Percentiles rank a stretch among this genome's conserved stretches.
These are phyloP conservation scores for Cladobotryum protrusum DNA, from an alignment of 2,329 filamentous ascomycete species.

Conservation along the genomic window DNA sequence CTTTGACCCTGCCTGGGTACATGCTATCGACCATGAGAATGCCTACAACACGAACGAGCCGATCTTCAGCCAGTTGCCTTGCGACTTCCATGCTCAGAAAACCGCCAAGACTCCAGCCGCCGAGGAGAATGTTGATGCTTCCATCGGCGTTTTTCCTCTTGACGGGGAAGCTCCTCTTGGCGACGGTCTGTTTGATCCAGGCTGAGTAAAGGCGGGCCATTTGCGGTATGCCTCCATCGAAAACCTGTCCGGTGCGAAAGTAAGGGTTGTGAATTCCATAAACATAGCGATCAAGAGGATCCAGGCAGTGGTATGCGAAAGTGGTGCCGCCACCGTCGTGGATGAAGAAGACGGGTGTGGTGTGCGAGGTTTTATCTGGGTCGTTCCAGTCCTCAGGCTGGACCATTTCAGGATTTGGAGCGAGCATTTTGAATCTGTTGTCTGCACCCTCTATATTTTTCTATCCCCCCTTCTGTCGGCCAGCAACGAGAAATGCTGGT, in stretches of 20 bases:
- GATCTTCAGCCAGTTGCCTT: slow-evolving; percentile 32
- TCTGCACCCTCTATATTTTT: too few species aligned
- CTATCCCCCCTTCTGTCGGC: too few species aligned
- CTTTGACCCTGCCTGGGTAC: slow-evolving; percentile 24
- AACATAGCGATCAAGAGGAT: slow-evolving; percentile 40
- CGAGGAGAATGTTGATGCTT: slow-evolving; percentile 39
- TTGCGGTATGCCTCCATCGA: slow-evolving; percentile 46
- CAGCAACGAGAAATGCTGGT: too few species aligned
- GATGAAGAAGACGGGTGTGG: slow-evolving; percentile 48
- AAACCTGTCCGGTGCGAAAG: slow-evolving; percentile 41
- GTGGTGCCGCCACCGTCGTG: slow-evolving; percentile 58
- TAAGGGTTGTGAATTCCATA: slow-evolving; percentile 51
- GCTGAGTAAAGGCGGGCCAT: slow-evolving; percentile 48
- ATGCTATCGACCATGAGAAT: slow-evolving; percentile 49
- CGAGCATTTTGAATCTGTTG: neutral
- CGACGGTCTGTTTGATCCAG: slow-evolving; percentile 36
- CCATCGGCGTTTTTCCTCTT: slow-evolving; percentile 21
- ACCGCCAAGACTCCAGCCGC: slow-evolving; percentile 52
- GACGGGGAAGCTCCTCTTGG: slow-evolving; percentile 22
- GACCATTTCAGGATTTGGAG: slow-evolving; percentile 27
- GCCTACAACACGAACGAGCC: slow-evolving; percentile 37
- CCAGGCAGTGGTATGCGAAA: slow-evolving; percentile 51
- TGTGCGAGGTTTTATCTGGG: slow-evolving; percentile 14
- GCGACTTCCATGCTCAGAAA: slow-evolving; percentile 46
- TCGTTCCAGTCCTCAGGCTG: slow-evolving; percentile 28